Percentiles rank a stretch among this genome's conserved stretches.
phyloP scores from a whole-genome alignment of 352 stramenopile genomes.

The Blastocystis sp. region DNA sequence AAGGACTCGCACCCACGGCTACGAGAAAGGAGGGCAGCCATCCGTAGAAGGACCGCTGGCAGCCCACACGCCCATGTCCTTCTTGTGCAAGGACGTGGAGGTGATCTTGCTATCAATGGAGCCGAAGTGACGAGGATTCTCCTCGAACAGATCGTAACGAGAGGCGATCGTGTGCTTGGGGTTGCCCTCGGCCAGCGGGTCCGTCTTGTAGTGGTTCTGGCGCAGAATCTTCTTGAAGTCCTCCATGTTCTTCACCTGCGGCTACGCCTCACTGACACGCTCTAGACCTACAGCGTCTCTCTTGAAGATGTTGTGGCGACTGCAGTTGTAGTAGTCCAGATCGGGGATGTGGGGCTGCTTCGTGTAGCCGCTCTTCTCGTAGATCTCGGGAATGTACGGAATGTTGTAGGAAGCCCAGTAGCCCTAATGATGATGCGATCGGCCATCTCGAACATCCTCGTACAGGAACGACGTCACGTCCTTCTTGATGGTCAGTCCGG shows the following conservation, averaged over 20 bases:
- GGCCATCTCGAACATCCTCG: not conserved
- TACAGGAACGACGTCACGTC: conserved; percentile 80
- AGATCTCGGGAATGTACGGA: conserved; percentile 81
- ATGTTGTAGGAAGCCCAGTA: conserved; percentile 85
- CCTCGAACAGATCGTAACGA: conserved; percentile 80
- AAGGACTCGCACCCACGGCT: not conserved
- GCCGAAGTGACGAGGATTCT: conserved; percentile 78
- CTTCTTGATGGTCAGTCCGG: conserved; percentile 78
- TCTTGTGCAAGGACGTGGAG: conserved; percentile 75
- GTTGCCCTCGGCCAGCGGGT: conserved; percentile 78
- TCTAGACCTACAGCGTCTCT: conserved; percentile 2
- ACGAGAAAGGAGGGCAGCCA: conserved; percentile 79
- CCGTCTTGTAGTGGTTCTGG: conserved; percentile 80
- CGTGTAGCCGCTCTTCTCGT: conserved; percentile 79
- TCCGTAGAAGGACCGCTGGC: conserved; percentile 80
- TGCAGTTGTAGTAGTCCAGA: conserved; percentile 57
- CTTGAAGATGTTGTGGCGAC: conserved; percentile 75
- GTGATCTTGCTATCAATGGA: conserved; percentile 84
- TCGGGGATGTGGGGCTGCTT: conserved; percentile 70
- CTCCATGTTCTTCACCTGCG: conserved; percentile 77
- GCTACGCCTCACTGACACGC: conserved; percentile 80
- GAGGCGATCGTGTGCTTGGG: conserved; percentile 79
- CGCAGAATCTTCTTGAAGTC: conserved; percentile 81
- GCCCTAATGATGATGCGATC: conserved; percentile 73
- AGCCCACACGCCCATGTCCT: conserved; percentile 78